Base-by-base conservation (phyloP, 2,329 filamentous ascomycete genomes). In the Periconia sp. region DNA sequence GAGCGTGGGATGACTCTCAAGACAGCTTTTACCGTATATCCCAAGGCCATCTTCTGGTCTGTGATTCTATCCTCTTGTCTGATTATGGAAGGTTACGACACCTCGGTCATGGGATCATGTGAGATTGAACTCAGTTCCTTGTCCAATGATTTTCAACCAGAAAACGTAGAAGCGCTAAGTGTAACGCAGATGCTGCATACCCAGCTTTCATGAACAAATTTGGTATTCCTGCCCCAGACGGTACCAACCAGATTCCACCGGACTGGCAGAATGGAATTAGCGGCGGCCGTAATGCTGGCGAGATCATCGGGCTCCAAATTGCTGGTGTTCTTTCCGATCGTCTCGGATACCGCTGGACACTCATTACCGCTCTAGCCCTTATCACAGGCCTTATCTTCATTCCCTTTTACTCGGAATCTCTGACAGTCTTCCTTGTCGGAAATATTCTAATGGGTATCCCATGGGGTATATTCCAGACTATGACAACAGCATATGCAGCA, bases 401-500 rank as follows among this genome's bases (percentile, higher is more conserved):
- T 43, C 69, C 71, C 49, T 76, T 76, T 53, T 73, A 70, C 13
- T 63, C 72, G 1, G 54, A 69, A 13, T 68, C 57, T 36, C 57
- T 74, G 7, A 46, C 61, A 15, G 61, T 61, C 22, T 54, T 76
- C 4, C 56, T 74, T 9, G 67, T 64, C 3, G 83, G 82, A 11
- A 80, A 85, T 62, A 66, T 85, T 2, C 66, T 85, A 0, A 78
- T 79, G 15, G 82, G 83, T 18, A 43, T 56, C 6, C 53, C 53
- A 2, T 56, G 53, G 53, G 53, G 53, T 16, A 28, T 57, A 11
- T 4, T 70, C 82, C 15, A 77, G 80, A 3, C 74, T 9, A 63
- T 76, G 23, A 69, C 73, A 4, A 72, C 82, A 45, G 83, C 84
- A 1, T 89, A 89, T 59, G 85, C 85, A 24, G 82, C 83, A 39